These are phyloP conservation scores for Pyrenophora tritici-repentis DNA, from an alignment of 2,329 filamentous ascomycete genomes.

Conservation along the genomic window DNA sequence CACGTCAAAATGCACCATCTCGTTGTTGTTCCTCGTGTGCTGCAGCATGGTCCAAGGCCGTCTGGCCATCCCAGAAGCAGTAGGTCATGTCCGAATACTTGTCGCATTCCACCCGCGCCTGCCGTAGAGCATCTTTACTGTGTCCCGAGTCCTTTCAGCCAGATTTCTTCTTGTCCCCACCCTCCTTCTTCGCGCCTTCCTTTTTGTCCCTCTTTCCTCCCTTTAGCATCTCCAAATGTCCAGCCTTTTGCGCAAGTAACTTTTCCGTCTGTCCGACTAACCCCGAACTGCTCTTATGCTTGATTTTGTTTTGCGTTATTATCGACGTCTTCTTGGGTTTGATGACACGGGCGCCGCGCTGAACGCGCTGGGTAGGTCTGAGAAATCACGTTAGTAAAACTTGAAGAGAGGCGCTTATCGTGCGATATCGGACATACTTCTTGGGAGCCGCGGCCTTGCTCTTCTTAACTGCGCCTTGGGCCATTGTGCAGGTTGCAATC, in stretches of 20 bases:
- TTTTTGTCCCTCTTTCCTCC: conserved; percentile 65
- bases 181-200: conserved; percentile 39
- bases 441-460: conserved; percentile 43
- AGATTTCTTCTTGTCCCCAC: conserved; percentile 25
- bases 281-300: conserved; percentile 68
- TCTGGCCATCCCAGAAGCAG: background rate
- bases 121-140: background rate
- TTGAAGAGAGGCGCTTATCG: background rate
- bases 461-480: conserved; percentile 57
- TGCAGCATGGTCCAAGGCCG: background rate
- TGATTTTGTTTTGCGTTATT: conserved; percentile 65
- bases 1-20: background rate
- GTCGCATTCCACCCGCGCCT: background rate
- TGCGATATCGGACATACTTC: conserved; percentile 41
- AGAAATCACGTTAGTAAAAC: conserved; percentile 6
- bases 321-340: conserved; percentile 68
- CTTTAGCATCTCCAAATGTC: conserved; percentile 70
- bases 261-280: conserved; percentile 70
- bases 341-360: conserved; percentile 65
- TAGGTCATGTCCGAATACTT: background rate
- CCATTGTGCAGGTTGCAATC: conserved; percentile 43
- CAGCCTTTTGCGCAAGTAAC: conserved; percentile 67
- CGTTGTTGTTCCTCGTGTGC: background rate
- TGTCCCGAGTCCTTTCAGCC: conserved; percentile 13
- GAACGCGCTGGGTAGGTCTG: conserved; percentile 36